Evolutionary conservation across 768 basidiomycete genomes (phyloP).

Genomic region (Russula virescens): DNA sequence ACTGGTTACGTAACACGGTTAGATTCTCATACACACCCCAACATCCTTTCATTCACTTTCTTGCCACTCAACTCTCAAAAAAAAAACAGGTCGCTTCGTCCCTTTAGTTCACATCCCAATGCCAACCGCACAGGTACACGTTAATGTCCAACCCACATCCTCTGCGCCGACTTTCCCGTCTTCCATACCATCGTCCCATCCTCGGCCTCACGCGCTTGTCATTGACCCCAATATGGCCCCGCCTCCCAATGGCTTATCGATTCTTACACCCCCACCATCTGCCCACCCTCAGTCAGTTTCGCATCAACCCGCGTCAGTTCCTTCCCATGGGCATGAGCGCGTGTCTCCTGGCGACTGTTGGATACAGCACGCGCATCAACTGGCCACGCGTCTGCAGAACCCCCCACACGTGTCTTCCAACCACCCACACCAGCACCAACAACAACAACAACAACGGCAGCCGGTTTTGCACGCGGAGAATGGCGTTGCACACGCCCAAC

Average conservation of each 20-base stretch:
- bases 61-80: background rate
- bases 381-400: slow-evolving; percentile 1
- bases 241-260: background rate
- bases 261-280: background rate
- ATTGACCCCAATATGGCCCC: background rate
- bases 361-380: background rate
- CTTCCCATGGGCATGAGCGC: background rate
- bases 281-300: background rate
- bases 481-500: slow-evolving; percentile 9
- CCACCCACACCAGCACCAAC: slow-evolving; percentile 1
- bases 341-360: background rate
- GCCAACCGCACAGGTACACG: background rate
- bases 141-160: background rate
- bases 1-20: too few species aligned
- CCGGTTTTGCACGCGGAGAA: background rate
- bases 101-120: background rate
- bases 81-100: background rate
- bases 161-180: too few species aligned
- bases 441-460: background rate
- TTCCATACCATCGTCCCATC: background rate
- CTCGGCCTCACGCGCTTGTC: background rate
- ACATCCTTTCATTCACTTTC: too few species aligned
- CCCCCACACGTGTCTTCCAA: background rate
- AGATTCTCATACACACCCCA: too few species aligned
- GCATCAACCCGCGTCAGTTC: background rate